phyloP scores from a whole-genome alignment of 345 rosid genomes.

The rapeseed (Brassica napus) region Da-Ae NC_063450.1:53903501-53904000 shows the following conservation, averaged over 20 bases:
- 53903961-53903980: background rate
- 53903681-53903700: background rate
- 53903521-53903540: slow-evolving; percentile 34
- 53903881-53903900: background rate
- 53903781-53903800: background rate
- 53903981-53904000: background rate
- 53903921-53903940: background rate
- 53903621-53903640: background rate
- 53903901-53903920: background rate
- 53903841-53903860: background rate
- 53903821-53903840: background rate
- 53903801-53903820: background rate
- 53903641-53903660: slow-evolving; percentile 18
- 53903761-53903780: background rate
- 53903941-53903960: background rate
- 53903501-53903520: slow-evolving; percentile 23
- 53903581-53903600: background rate
- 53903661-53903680: slow-evolving; percentile 11
- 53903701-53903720: background rate
- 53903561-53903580: slow-evolving; percentile 16
- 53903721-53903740: background rate
- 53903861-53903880: background rate
- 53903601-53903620: background rate
- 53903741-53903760: background rate
- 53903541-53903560: slow-evolving; percentile 17